These are phyloP conservation scores for Phytophthora aleatoria DNA, from an alignment of 352 stramenopile species.

Conservation along the genomic window DNA sequence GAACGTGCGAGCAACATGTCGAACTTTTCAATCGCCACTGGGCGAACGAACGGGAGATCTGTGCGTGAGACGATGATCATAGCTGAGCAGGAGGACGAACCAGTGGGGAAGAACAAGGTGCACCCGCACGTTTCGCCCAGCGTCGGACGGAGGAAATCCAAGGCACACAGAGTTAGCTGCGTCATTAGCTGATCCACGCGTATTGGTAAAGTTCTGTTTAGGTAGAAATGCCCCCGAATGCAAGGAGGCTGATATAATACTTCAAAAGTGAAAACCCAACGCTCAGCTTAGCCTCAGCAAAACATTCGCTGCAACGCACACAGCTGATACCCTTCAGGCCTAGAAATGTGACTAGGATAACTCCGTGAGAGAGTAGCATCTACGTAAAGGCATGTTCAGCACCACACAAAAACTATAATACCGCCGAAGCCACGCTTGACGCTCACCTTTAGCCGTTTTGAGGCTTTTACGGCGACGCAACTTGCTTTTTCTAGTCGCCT, in stretches of 20 bases:
- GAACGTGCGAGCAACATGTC: conserved; percentile 67
- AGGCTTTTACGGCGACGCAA: too few species aligned
- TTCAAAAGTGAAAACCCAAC: conserved; percentile 12
- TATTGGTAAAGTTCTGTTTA: conserved; percentile 12
- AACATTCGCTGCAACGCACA: conserved; percentile 65
- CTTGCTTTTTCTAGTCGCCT: too few species aligned
- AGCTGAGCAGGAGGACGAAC: conserved; percentile 65
- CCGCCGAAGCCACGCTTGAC: too few species aligned
- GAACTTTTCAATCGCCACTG: conserved; percentile 60
- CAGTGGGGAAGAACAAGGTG: conserved; percentile 10
- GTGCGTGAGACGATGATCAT: conserved; percentile 74
- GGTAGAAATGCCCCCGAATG: conserved; percentile 15
- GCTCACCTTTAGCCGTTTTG: too few species aligned
- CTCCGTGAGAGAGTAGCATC: too few species aligned
- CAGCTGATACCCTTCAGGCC: conserved; percentile 9
- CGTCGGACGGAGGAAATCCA: conserved; percentile 30
- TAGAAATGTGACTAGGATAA: background rate
- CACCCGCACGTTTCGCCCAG: conserved; percentile 23
- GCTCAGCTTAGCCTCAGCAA: conserved; percentile 15
- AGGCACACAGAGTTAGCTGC: conserved; percentile 39
- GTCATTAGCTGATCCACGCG: conserved; percentile 40
- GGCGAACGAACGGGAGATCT: conserved; percentile 51
- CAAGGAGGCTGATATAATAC: conserved; percentile 22
- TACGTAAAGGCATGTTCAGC: background rate
- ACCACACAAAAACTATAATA: too few species aligned